Base-by-base conservation (phyloP, 2,329 filamentous ascomycete genomes). In the Alternaria dauci region DNA sequence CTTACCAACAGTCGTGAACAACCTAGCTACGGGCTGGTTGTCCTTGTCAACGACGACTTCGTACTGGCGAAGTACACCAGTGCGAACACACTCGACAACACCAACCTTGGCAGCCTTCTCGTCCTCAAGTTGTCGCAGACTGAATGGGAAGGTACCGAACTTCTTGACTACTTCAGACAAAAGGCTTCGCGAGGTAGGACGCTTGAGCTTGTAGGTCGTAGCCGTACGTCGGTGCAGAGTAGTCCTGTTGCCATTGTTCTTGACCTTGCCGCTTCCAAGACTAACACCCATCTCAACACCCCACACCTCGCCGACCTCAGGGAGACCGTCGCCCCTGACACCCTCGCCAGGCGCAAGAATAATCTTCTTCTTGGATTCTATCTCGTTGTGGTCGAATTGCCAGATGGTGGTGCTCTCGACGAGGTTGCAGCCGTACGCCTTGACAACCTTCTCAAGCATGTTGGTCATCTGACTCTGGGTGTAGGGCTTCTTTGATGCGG, bases 381-480 rank as follows among this genome's bases (percentile, higher is more conserved):
- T 98, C 81, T 99, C 95, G 81, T 98, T 97, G 79, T 92, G 91
- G 77, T 93, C 93, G 79, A 99, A 98, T 62, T 93, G 83, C 94
- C 95, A 99, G 76, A 92, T 96, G 43, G 95, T 99, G 66, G 95
- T 99, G 86, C 94, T 96, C 87, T 99, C 95, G 58, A 99, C 93
- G 26, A 98, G 83, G 79, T 90, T 96, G 86, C 91, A 94, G 63
- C 92, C 94, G 81, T 96, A 99, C 71, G 88, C 86, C 84, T 96
- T 93, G 77, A 89, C 91, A 46, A 98, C 88, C 86, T 95, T 97
- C 82, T 97, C 93, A 52, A 99, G 84, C 66, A 98, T 84, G 72
- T 87, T 85, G 66, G 91, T 95, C 75, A 99, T 98, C 82, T 93
- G 90, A 75, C 87, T 83, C 82, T 98, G 94, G 52, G 91, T 91